Percentiles rank a stretch among this genome's conserved stretches.
Evolutionary conservation across 2,329 filamentous ascomycete genomes (phyloP).

Genomic region (Aspergillus aculeatinus): DNA sequence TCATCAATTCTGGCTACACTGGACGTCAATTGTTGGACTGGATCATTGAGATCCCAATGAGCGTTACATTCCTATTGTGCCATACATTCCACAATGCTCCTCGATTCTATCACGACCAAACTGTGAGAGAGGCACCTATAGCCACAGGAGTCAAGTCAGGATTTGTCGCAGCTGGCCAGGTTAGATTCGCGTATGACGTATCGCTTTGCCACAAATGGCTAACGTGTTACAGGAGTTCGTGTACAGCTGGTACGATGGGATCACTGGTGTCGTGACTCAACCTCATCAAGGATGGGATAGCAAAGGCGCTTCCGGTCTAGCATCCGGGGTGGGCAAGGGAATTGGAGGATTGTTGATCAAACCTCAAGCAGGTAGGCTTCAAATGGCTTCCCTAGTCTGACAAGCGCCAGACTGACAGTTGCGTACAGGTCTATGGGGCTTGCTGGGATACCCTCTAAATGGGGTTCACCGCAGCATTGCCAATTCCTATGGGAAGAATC

Average conservation of each 20-base stretch:
- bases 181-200: neutral
- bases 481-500: constrained; percentile 9
- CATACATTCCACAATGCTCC: constrained; percentile 85
- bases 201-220: neutral
- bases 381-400: neutral
- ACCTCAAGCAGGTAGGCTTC: constrained; percentile 12
- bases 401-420: neutral
- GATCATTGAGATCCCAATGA: constrained; percentile 76
- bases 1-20: constrained; percentile 40
- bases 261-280: constrained; percentile 13
- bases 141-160: constrained; percentile 76
- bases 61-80: constrained; percentile 76
- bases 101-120: constrained; percentile 78
- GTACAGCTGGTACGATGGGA: constrained; percentile 11
- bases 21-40: constrained; percentile 70
- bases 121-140: constrained; percentile 71
- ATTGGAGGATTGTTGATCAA: constrained; percentile 12
- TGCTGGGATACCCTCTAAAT: constrained; percentile 15
- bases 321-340: constrained; percentile 12
- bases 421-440: constrained; percentile 14
- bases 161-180: constrained; percentile 70
- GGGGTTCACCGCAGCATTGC: constrained; percentile 13
- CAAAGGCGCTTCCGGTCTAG: constrained; percentile 6
- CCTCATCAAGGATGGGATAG: constrained; percentile 11
- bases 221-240: constrained; percentile 10